Conservation (phyloP, 257 asterid genomes). For the Paulownia fortunei region DNA sequence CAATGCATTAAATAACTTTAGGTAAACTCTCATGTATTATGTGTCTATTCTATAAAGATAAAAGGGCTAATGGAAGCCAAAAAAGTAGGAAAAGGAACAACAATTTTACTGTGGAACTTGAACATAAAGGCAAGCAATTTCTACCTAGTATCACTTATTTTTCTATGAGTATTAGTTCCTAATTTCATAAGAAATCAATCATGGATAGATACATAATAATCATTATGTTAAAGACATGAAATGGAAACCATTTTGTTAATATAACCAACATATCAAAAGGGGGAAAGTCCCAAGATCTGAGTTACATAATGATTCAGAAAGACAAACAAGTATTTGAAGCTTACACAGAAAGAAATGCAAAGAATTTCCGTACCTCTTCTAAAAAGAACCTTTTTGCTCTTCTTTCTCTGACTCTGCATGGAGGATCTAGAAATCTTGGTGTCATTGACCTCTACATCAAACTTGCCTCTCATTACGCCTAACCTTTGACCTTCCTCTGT, state of each 20-base stretch:
- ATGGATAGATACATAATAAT: not conserved
- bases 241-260: not conserved
- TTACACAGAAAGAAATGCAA: conserved; percentile 18
- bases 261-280: not conserved
- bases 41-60: not conserved
- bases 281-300: conserved; percentile 4
- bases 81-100: not conserved
- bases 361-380: conserved; percentile 58
- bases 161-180: conserved; percentile 2
- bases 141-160: not conserved
- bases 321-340: conserved; percentile 27
- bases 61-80: not conserved
- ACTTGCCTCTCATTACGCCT: conserved; percentile 55
- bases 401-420: conserved; percentile 62
- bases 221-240: not conserved
- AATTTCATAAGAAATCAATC: not conserved
- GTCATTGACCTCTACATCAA: conserved; percentile 56
- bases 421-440: conserved; percentile 53
- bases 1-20: conserved; percentile 18
- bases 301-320: conserved; percentile 1
- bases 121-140: conserved; percentile 17
- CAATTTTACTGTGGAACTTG: not conserved
- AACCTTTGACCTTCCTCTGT: conserved; percentile 80
- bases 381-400: conserved; percentile 80
- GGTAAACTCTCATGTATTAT: not conserved